Evolutionary conservation across 352 stramenopile species (phyloP).

Genomic region (Phytophthora pistaciae): DNA sequence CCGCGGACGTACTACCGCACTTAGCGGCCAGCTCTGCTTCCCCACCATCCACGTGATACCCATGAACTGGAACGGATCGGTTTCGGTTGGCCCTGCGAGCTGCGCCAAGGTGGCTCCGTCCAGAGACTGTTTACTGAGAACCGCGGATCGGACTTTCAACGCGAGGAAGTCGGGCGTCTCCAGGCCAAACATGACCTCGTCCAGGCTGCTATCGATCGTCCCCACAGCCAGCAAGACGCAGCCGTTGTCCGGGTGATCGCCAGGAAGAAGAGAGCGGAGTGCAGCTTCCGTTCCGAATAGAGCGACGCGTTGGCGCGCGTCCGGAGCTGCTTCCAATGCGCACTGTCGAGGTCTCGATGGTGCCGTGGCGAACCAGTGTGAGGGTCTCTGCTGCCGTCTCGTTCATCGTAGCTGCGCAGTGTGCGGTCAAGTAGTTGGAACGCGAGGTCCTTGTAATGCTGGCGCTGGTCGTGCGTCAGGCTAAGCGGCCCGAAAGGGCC

Average conservation of each 20-base stretch:
- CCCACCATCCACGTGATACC: constrained; percentile 28
- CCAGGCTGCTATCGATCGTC: not conserved
- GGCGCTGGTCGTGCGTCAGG: constrained; percentile 2
- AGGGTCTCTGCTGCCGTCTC: not conserved
- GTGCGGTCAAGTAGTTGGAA: constrained; percentile 26
- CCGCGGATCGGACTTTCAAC: constrained; percentile 13
- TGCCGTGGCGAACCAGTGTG: not conserved
- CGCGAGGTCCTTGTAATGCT: constrained; percentile 6
- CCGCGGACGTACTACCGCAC: constrained; percentile 23
- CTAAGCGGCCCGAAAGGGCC: constrained; percentile 7
- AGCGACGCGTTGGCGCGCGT: constrained; percentile 11
- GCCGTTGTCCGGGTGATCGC: not conserved
- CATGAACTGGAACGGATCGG: constrained; percentile 39
- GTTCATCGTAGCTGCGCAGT: constrained; percentile 24
- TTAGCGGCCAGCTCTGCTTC: constrained; percentile 9
- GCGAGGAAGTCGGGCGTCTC: not conserved
- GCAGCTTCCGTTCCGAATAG: not conserved
- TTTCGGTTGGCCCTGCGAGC: constrained; percentile 21
- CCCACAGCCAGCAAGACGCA: not conserved
- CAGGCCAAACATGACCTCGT: not conserved
- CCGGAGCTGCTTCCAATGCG: constrained; percentile 22
- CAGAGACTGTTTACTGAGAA: not conserved
- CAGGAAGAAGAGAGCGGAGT: not conserved
- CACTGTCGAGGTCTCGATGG: constrained; percentile 9
- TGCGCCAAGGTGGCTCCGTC: constrained; percentile 23